phyloP scores from a whole-genome alignment of 495 filamentous ascomycete genomes.

The Xylaria castorea region DNA sequence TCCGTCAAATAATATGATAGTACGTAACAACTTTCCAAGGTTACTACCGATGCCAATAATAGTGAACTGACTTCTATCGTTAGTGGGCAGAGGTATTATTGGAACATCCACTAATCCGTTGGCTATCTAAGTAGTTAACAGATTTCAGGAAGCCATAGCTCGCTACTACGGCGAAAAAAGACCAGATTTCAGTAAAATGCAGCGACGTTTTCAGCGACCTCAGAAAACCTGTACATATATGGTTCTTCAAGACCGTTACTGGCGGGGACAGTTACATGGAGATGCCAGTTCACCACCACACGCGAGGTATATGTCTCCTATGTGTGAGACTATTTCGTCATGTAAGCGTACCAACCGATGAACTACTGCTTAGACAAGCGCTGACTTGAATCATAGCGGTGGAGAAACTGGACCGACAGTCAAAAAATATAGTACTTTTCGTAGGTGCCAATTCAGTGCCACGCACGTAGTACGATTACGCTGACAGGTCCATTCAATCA shows the following conservation, averaged over 20 bases:
- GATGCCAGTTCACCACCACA: slow-evolving; percentile 39
- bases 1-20: slow-evolving; percentile 38
- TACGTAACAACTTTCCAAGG: too few relatives aligned
- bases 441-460: slow-evolving; percentile 30
- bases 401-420: slow-evolving; percentile 31
- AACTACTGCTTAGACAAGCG: background rate
- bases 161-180: slow-evolving; percentile 30
- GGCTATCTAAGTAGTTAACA: background rate
- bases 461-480: background rate
- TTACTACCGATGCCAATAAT: too few relatives aligned
- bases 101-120: background rate
- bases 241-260: slow-evolving; percentile 34
- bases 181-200: slow-evolving; percentile 20
- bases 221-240: slow-evolving; percentile 28
- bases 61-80: background rate
- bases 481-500: background rate
- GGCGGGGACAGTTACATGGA: slow-evolving; percentile 35
- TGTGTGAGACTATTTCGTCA: slow-evolving; percentile 42
- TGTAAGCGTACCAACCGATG: slow-evolving; percentile 23
- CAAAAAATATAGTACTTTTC: slow-evolving; percentile 49
- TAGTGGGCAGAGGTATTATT: slow-evolving; percentile 38
- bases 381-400: background rate
- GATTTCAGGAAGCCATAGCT: slow-evolving; percentile 30
- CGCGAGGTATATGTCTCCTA: slow-evolving; percentile 46
- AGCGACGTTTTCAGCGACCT: slow-evolving; percentile 12